Conservation (phyloP, 805 yeast species). For the Danielia reshetovae region DNA sequence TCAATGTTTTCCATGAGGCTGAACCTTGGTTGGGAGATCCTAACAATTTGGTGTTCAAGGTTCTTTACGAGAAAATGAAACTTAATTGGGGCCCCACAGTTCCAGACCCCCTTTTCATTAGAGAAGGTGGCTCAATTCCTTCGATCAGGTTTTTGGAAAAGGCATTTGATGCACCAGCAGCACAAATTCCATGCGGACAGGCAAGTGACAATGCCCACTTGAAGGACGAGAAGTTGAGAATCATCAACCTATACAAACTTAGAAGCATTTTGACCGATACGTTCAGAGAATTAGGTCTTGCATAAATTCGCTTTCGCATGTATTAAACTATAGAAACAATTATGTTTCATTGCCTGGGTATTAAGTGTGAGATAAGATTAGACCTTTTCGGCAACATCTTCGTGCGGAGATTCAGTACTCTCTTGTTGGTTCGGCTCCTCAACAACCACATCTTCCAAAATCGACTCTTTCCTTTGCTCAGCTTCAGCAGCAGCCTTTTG, state of each 20-base stretch:
- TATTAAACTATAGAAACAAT: too few species aligned
- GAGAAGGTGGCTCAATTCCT: slow-evolving; percentile 98
- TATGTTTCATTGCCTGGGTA: too few species aligned
- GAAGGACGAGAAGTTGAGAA: slow-evolving; percentile 78
- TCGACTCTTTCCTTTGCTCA: slow-evolving; percentile 4
- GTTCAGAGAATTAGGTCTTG: slow-evolving; percentile 36
- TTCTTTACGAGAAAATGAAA: slow-evolving; percentile 57
- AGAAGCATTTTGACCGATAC: slow-evolving; percentile 59
- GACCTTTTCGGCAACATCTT: slow-evolving; percentile 8
- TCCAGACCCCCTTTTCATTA: slow-evolving; percentile 71
- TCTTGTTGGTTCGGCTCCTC: too few species aligned
- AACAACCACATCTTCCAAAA: too few species aligned
- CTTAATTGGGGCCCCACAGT: slow-evolving; percentile 61
- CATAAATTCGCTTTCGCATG: not conserved
- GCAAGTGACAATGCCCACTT: slow-evolving; percentile 92
- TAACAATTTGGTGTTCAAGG: slow-evolving; percentile 64
- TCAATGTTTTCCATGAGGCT: slow-evolving; percentile 74
- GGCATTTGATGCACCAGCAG: slow-evolving; percentile 80
- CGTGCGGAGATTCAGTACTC: too few species aligned
- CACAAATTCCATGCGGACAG: slow-evolving; percentile 96
- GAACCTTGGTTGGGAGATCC: slow-evolving; percentile 97
- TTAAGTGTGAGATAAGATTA: too few species aligned
- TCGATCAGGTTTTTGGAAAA: slow-evolving; percentile 82
- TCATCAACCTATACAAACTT: slow-evolving; percentile 72
- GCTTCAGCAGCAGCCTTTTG: slow-evolving; percentile 17